Evolutionary conservation across 164 flowering plant genomes (phyloP).

Genomic region (Stephania cephalantha): DNA sequence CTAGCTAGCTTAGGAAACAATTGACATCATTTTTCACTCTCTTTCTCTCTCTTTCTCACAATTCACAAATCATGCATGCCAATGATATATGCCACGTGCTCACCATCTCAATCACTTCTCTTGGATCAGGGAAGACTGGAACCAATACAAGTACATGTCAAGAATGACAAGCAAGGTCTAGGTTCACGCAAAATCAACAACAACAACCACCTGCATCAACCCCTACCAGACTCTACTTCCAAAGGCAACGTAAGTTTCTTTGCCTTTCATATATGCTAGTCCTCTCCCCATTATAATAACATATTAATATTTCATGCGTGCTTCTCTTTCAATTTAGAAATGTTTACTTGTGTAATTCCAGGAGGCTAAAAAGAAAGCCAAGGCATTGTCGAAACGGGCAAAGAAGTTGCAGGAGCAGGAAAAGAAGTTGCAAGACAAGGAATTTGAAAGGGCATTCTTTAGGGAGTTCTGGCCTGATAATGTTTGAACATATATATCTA

Average conservation of each 20-base stretch:
- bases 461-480: conserved; percentile 96
- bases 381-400: conserved; percentile 48
- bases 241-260: conserved; percentile 33
- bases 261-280: background rate
- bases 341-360: conserved; percentile 6
- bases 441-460: conserved; percentile 65
- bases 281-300: no score
- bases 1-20: no score
- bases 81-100: no score
- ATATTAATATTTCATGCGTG: no score
- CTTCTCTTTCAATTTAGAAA: background rate
- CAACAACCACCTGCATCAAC: background rate
- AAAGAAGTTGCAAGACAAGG: conserved; percentile 54
- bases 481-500: conserved; percentile 44
- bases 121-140: conserved; percentile 57
- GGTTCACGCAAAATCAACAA: conserved; percentile 59
- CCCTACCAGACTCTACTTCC: conserved; percentile 12
- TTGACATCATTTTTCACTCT: no score
- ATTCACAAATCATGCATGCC: no score
- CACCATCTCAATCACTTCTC: no score
- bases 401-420: conserved; percentile 62
- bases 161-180: conserved; percentile 70
- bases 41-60: no score
- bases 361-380: conserved; percentile 41
- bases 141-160: conserved; percentile 53